Evolutionary conservation across 2,329 filamentous ascomycete genomes (phyloP).

Genomic region (Pyrenochaeta sp.): DNA sequence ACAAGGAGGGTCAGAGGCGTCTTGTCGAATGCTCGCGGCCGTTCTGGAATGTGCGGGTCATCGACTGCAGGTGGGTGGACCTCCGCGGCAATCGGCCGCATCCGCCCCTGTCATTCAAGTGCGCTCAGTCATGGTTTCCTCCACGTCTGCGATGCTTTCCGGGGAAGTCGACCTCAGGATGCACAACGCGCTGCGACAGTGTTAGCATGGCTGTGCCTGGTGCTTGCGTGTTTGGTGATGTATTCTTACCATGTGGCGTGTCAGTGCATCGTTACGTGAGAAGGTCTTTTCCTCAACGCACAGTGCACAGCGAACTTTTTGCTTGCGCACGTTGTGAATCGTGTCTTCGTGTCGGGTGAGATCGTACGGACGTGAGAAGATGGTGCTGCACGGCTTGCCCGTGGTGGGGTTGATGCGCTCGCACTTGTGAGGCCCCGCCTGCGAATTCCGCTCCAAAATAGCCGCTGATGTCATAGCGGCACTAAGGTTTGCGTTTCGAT

Average conservation of each 20-base stretch:
- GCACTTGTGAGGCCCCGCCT: constrained; percentile 92
- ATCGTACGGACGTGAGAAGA: constrained; percentile 96
- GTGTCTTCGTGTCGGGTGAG: constrained; percentile 96
- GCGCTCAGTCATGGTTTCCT: constrained; percentile 45
- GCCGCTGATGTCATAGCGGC: constrained; percentile 62
- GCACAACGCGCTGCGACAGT: constrained; percentile 72
- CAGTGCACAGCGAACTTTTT: constrained; percentile 90
- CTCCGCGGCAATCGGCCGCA: constrained; percentile 24
- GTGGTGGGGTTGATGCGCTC: constrained; percentile 94
- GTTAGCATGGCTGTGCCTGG: constrained; percentile 32
- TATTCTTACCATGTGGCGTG: constrained; percentile 75
- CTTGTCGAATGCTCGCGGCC: constrained; percentile 22
- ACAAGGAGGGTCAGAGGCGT: constrained; percentile 13
- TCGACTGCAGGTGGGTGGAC: constrained; percentile 6
- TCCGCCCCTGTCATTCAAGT: constrained; percentile 12
- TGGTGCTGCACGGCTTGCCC: constrained; percentile 90
- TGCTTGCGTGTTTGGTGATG: constrained; percentile 20
- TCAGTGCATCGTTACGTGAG: constrained; percentile 92
- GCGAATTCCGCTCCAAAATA: constrained; percentile 75
- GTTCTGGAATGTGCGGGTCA: constrained; percentile 32
- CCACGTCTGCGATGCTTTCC: constrained; percentile 65
- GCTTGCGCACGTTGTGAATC: constrained; percentile 93
- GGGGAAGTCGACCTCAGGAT: constrained; percentile 86
- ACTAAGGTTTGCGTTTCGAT: constrained; percentile 64
- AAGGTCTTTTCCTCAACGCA: constrained; percentile 98